Percentiles rank a stretch among this genome's conserved stretches.
Evolutionary conservation across 106 monocot species (phyloP).

Genomic region (Dendrobium huoshanense): DNA sequence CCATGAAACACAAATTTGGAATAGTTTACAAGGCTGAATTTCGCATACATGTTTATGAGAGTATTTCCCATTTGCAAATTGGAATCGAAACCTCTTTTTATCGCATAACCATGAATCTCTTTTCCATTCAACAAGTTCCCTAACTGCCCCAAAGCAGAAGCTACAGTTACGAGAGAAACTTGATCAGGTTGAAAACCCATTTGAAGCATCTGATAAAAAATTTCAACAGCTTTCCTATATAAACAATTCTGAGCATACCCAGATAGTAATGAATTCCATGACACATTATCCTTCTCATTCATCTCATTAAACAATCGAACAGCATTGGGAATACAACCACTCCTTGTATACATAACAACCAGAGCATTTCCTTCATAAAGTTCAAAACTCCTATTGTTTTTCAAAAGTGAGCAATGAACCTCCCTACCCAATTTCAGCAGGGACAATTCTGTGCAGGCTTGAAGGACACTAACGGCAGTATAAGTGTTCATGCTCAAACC

Average conservation of each 20-base stretch:
- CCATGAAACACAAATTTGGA: slow-evolving; percentile 31
- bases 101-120: slow-evolving; percentile 79
- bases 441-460: slow-evolving; percentile 66
- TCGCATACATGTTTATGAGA: slow-evolving; percentile 69
- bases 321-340: slow-evolving; percentile 39
- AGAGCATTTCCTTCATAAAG: slow-evolving; percentile 70
- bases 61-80: slow-evolving; percentile 73
- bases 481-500: slow-evolving; percentile 53
- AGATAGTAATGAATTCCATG: slow-evolving; percentile 93
- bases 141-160: slow-evolving; percentile 57
- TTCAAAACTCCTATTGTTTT: slow-evolving; percentile 19
- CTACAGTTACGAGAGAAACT: slow-evolving; percentile 51
- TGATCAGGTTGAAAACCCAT: slow-evolving; percentile 41
- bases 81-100: slow-evolving; percentile 53
- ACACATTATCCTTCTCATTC: slow-evolving; percentile 54
- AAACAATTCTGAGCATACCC: slow-evolving; percentile 61
- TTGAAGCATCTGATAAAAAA: slow-evolving; percentile 44
- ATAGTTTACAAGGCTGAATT: slow-evolving; percentile 33
- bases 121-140: slow-evolving; percentile 36
- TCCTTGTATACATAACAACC: slow-evolving; percentile 60
- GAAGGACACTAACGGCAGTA: slow-evolving; percentile 71
- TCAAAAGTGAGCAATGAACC: slow-evolving; percentile 63
- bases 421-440: slow-evolving; percentile 50
- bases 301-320: slow-evolving; percentile 42
- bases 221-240: slow-evolving; percentile 32